Evolutionary conservation across 2,329 filamentous ascomycete species (phyloP), one percentile per base, ranked within the genome.

Genomic region (Penicillium sp.): DNA sequence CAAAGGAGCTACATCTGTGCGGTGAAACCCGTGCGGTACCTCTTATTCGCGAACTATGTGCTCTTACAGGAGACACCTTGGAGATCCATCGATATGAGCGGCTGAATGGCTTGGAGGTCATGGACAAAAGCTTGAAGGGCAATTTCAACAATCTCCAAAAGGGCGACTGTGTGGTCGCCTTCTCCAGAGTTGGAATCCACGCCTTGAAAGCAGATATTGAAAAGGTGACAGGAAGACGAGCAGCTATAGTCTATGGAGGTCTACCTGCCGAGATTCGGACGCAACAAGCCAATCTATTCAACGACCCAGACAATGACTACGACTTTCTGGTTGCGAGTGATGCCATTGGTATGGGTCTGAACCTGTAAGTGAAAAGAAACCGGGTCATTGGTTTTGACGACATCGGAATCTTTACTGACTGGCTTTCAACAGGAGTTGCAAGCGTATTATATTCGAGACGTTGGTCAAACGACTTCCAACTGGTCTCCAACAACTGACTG

Each of bases 321-420:
- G 94, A 99, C 68, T 95, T 86, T 62, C 79, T 99, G 5, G 92
- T 94, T 21, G 94, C 95, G 7, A 97, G 91, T 62, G 91, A 97
- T 73, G 94, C 94, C 40, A 93, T 99, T 56, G 94, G 94, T 30
- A 97, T 99, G 93, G 94, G 95, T 1, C 77, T 99, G 18, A 99
- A 99, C 66, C 75, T 99, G 69, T 91, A 86, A 72, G 79, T 72
- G n/a, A 42, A 3, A 27, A 42, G 1, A 26, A 40, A n/a, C 5
- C 6, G 5, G 18, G 7, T 17, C 15, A 10, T 37, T 5, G 15
- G 32, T 17, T 34, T 34, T 26, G 37, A 17, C 5, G 9, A 3
- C 15, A 18, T 8, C 17, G 17, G 15, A 8, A 2, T 10, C 4
- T 15, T 26, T 40, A 3, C n/a, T 32, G 20, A 36, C 55, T 66